Conservation (phyloP, 2,329 filamentous ascomycete species). For the Sphaerulina musiva region DNA sequence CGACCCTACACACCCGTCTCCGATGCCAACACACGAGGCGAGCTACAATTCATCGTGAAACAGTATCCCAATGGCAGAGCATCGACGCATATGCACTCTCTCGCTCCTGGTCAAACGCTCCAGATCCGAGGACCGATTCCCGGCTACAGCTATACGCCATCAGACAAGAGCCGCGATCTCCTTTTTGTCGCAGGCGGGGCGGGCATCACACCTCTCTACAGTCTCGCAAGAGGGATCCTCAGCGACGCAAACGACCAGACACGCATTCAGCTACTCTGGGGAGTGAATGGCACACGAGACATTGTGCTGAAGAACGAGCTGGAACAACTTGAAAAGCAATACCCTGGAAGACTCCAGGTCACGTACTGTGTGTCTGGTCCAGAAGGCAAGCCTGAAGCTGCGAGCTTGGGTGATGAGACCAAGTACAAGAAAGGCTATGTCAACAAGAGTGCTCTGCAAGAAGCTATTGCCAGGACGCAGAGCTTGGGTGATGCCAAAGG, state of each 20-base stretch:
- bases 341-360: slow-evolving; percentile 52
- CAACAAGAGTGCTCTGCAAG: slow-evolving; percentile 49
- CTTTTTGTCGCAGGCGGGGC: slow-evolving; percentile 64
- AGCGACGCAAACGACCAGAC: slow-evolving; percentile 56
- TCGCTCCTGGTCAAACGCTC: slow-evolving; percentile 56
- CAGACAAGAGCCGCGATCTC: slow-evolving; percentile 34
- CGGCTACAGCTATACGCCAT: slow-evolving; percentile 28
- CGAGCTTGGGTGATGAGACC: slow-evolving; percentile 32
- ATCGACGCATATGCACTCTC: slow-evolving; percentile 59
- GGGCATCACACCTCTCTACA: slow-evolving; percentile 62
- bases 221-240: slow-evolving; percentile 27
- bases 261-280: slow-evolving; percentile 58
- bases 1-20: slow-evolving; percentile 63
- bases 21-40: slow-evolving; percentile 50
- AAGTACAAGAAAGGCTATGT: slow-evolving; percentile 51
- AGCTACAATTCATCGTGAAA: slow-evolving; percentile 61
- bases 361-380: slow-evolving; percentile 53
- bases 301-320: slow-evolving; percentile 54
- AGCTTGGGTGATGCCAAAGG: slow-evolving; percentile 33
- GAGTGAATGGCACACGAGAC: slow-evolving; percentile 59
- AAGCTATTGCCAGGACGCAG: slow-evolving; percentile 39
- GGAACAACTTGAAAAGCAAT: slow-evolving; percentile 44
- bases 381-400: slow-evolving; percentile 19
- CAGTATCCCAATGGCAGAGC: slow-evolving; percentile 60
- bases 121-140: slow-evolving; percentile 51